Evolutionary conservation across 768 basidiomycete genomes (phyloP), one percentile per base, ranked within the genome.

Genomic region (Daedaleopsis sinensis): DNA sequence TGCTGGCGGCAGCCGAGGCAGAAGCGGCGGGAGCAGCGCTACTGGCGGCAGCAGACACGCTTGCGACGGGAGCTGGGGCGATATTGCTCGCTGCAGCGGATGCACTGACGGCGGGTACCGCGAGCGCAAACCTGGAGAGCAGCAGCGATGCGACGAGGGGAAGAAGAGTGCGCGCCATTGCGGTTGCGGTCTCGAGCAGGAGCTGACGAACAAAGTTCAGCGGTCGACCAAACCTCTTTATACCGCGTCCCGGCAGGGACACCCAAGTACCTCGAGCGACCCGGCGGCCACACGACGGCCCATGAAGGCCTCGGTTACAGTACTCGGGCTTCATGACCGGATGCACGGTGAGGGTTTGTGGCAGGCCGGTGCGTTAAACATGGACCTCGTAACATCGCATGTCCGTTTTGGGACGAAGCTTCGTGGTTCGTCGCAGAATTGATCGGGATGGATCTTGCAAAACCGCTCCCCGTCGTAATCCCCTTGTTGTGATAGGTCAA

Each of bases 111-210:
- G 64, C 59, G 3, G 64, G 64, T 16, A 59, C 64, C 12, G 59
- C 35, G 36, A 58, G 42, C 47, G 49, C 57, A 23, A 35, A 24
- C 21, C 58, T 19, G n/a, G 42, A 48, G 48, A 58, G 37, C 8
- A 65, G 57, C 42, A 58, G 21, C 9, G 49, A 44, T 11, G 44
- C 11, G 23, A 43, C 47, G 48, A 61, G 35, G 7, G 64, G 38
- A 4, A 65, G 36, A 27, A 65, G 23, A 39, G 37, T 19, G 56
- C 24, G 52, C 43, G 57, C 52, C 64, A 65, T 64, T 48, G 55
- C 27, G 54, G 42, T 39, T n/a, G 18, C 38, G 37, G 19, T 32
- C 11, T n/a, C 19, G 37, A 38, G 51, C 10, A 37, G 6, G 51
- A 32, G 21, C 50, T 52, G 50, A 18, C 36, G 50, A 37, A 49